A percentile compares a stretch with the other conserved stretches of the same genome.
Conservation (phyloP, 2,329 filamentous ascomycete genomes). For the Penicillium sp. region DNA sequence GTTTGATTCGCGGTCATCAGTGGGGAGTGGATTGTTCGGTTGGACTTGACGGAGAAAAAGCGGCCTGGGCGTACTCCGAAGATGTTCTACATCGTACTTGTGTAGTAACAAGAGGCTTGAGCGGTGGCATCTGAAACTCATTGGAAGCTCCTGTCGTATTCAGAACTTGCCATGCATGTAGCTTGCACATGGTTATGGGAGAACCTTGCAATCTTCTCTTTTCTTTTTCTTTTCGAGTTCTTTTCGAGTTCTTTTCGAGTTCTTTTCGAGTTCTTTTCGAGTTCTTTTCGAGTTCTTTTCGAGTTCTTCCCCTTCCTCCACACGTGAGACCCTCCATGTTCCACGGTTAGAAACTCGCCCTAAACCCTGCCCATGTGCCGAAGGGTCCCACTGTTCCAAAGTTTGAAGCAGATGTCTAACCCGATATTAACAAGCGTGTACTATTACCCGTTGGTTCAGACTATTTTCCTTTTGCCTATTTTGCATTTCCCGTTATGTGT, state of each 20-base stretch:
- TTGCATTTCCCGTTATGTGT: background rate
- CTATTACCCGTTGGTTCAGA: background rate
- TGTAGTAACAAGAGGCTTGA: background rate
- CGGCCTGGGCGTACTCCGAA: background rate
- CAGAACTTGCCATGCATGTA: background rate
- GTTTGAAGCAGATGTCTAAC: background rate
- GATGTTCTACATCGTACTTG: background rate
- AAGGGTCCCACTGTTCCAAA: background rate
- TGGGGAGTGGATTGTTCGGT: background rate
- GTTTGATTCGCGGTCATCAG: background rate
- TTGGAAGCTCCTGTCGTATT: background rate
- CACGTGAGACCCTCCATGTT: background rate
- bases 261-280: background rate
- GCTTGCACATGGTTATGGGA: constrained; percentile 1
- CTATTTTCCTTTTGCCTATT: background rate
- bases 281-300: background rate
- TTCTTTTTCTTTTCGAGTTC: background rate
- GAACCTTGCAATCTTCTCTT: background rate
- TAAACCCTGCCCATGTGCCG: background rate
- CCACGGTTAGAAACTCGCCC: background rate
- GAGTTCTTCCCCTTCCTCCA: background rate
- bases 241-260: background rate
- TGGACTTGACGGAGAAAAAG: background rate
- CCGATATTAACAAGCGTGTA: background rate
- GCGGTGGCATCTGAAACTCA: background rate